Percentiles rank a stretch among this genome's conserved stretches.
phyloP scores from a whole-genome alignment of 176 grass and related monocot genomes.

The Poa annua region DNA sequence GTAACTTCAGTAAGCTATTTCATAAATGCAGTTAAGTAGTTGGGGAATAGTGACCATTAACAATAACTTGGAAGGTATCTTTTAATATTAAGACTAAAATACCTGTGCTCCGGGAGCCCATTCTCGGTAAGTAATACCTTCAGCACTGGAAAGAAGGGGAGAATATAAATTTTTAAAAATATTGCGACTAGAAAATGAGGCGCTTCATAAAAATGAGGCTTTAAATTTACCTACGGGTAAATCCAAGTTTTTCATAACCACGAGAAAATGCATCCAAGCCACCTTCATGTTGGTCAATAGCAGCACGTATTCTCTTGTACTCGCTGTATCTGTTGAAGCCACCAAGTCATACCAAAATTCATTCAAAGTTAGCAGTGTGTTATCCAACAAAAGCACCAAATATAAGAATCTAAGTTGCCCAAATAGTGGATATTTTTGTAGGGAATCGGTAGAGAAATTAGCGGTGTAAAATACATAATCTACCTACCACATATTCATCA shows the following conservation, averaged over 20 bases:
- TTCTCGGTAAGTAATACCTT: conserved; percentile 93
- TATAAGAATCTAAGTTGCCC: conserved; percentile 11
- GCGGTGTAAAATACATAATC: conserved; percentile 16
- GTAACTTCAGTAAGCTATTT: conserved; percentile 29
- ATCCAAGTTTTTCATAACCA: conserved; percentile 96
- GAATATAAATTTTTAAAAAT: conserved; percentile 25
- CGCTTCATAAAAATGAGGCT: neutral
- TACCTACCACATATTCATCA: conserved; percentile 17
- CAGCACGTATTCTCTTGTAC: conserved; percentile 75
- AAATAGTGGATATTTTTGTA: neutral
- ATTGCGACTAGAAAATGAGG: neutral
- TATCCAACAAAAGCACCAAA: conserved; percentile 30
- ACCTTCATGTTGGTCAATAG: conserved; percentile 90
- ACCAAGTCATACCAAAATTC: conserved; percentile 27
- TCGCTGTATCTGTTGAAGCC: conserved; percentile 78
- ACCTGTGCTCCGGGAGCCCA: conserved; percentile 95
- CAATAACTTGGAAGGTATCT: conserved; percentile 17
- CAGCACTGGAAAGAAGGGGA: conserved; percentile 48
- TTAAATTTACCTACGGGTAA: conserved; percentile 65
- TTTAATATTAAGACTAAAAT: conserved; percentile 9
- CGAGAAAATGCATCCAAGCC: conserved; percentile 96
- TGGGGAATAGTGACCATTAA: conserved; percentile 11
- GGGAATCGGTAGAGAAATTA: neutral
- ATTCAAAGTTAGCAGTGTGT: neutral
- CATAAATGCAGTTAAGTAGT: conserved; percentile 1